A percentile compares a stretch with the other conserved stretches of the same genome.
Conservation (phyloP, 2,329 filamentous ascomycete species). For the Alternaria sp. region DNA sequence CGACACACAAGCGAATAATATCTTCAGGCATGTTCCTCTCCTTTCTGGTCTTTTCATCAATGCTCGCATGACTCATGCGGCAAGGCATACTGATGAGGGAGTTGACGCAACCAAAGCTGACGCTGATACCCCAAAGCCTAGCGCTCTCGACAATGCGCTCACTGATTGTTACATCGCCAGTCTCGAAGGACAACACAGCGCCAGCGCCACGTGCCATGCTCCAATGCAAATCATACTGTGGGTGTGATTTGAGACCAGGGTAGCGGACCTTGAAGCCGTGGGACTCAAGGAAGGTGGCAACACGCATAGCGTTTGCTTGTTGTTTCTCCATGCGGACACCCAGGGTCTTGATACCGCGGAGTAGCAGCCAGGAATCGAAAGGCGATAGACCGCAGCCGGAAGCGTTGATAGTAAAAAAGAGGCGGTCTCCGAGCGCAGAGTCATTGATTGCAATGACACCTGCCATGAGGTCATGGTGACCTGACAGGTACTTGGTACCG, state of each 20-base stretch:
- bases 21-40: conserved; percentile 86
- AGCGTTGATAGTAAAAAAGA: conserved; percentile 97
- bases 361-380: conserved; percentile 94
- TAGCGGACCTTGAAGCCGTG: conserved; percentile 96
- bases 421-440: conserved; percentile 78
- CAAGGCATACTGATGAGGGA: conserved; percentile 99
- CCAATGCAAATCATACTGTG: conserved; percentile 95
- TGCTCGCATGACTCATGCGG: conserved; percentile 98
- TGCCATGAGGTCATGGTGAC: conserved; percentile 99
- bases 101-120: conserved; percentile 98
- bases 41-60: conserved; percentile 87
- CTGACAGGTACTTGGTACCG: conserved; percentile 96
- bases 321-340: conserved; percentile 99
- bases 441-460: conserved; percentile 95
- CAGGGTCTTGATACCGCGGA: conserved; percentile 94
- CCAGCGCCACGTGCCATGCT: conserved; percentile 93
- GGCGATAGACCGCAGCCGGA: conserved; percentile 93
- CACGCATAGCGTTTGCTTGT: conserved; percentile 87
- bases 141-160: conserved; percentile 95
- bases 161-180: conserved; percentile 81
- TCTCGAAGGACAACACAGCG: conserved; percentile 95
- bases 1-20: conserved; percentile 92
- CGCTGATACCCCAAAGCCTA: conserved; percentile 90
- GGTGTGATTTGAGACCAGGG: conserved; percentile 91
- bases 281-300: conserved; percentile 89